Conservation (phyloP, 495 filamentous ascomycete genomes). For the Trichoderma gamsii region DNA sequence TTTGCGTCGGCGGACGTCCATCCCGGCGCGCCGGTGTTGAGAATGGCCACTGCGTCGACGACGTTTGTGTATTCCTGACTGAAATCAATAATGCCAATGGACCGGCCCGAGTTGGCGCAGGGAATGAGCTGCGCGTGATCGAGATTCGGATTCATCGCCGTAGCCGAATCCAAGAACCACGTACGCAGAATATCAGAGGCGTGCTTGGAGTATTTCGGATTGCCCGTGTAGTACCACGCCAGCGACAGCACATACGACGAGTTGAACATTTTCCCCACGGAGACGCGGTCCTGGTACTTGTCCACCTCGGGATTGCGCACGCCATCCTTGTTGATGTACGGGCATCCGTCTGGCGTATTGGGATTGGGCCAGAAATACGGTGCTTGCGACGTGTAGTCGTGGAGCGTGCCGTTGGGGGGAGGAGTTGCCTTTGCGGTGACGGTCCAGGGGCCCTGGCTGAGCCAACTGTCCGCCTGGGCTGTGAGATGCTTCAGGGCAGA, state of each 20-base stretch:
- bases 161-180: background rate
- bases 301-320: background rate
- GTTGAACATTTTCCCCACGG: background rate
- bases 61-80: slow-evolving; percentile 1
- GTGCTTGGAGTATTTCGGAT: background rate
- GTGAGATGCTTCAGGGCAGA: background rate
- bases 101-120: background rate
- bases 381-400: background rate
- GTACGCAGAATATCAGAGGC: background rate
- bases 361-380: slow-evolving; percentile 1
- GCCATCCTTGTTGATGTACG: slow-evolving; percentile 1
- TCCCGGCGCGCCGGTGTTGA: background rate
- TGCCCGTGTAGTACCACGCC: background rate
- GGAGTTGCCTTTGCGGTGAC: background rate
- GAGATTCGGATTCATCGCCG: background rate
- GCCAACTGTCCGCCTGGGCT: background rate
- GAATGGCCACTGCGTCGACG: background rate
- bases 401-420: slow-evolving; percentile 1
- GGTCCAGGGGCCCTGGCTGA: background rate
- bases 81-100: slow-evolving; percentile 3
- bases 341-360: background rate
- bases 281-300: background rate
- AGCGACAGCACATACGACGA: slow-evolving; percentile 4
- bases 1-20: background rate
- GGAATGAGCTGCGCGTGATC: background rate